These are phyloP conservation scores for Stentor coeruleus DNA, from an alignment of 73 alveolate species.

Conservation along the genomic window DNA sequence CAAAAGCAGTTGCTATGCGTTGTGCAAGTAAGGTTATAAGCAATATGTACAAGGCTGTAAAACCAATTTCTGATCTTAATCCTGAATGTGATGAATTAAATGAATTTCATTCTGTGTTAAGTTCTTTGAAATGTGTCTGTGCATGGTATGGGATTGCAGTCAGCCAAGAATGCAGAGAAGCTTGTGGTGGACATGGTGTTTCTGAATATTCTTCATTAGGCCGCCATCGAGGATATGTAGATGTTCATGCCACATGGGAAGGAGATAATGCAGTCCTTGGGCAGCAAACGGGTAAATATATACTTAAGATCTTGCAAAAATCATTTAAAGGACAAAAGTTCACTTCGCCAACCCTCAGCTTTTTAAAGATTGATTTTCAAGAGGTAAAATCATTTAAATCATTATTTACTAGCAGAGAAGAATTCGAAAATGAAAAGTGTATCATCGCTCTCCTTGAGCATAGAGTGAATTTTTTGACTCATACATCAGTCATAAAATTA, in stretches of 20 bases:
- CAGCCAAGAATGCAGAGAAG: constrained; percentile 56
- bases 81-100: constrained; percentile 28
- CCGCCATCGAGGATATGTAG: background rate
- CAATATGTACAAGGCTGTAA: background rate
- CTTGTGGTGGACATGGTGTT: constrained; percentile 71
- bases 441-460: background rate
- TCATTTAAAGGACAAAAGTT: constrained; percentile 35
- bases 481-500: background rate
- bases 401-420: background rate
- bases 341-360: background rate
- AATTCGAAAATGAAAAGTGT: background rate
- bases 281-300: constrained; percentile 61
- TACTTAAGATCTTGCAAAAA: constrained; percentile 36
- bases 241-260: constrained; percentile 60
- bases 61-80: background rate
- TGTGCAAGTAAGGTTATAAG: background rate
- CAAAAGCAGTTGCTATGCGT: constrained; percentile 29
- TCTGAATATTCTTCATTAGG: constrained; percentile 62
- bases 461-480: background rate
- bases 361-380: background rate
- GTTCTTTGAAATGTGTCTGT: constrained; percentile 46
- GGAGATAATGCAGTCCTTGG: constrained; percentile 82
- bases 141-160: constrained; percentile 45
- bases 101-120: constrained; percentile 32
- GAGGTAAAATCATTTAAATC: background rate